phyloP scores from a whole-genome alignment of 768 basidiomycete species.

The Gloeophyllum trabeum region DNA sequence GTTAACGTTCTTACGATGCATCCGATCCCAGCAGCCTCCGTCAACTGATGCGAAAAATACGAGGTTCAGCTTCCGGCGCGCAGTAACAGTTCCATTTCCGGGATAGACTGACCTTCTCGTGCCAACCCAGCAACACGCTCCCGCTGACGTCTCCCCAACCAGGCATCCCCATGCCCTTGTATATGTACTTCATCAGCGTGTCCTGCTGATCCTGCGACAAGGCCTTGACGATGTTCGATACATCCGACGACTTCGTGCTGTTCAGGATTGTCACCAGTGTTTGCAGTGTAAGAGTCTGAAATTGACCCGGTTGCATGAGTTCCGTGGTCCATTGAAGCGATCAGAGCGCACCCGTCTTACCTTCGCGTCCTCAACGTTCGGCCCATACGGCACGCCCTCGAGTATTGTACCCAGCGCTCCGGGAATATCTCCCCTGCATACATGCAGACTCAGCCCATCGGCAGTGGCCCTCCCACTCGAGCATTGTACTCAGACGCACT shows the following conservation, averaged over 20 bases:
- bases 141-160: conserved; percentile 53
- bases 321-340: background rate
- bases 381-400: conserved; percentile 81
- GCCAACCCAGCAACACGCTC: conserved; percentile 77
- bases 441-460: background rate
- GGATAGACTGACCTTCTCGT: conserved; percentile 87
- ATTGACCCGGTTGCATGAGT: background rate
- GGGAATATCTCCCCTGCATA: conserved; percentile 57
- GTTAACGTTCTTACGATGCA: conserved; percentile 88
- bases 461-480: background rate
- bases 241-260: conserved; percentile 86
- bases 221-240: conserved; percentile 59
- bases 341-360: conserved; percentile 25
- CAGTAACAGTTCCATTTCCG: too few relatives aligned
- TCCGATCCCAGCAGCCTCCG: conserved; percentile 87
- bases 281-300: conserved; percentile 66
- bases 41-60: conserved; percentile 42
- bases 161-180: conserved; percentile 84
- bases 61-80: background rate
- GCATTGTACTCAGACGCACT: conserved; percentile 31
- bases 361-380: conserved; percentile 83
- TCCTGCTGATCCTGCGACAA: conserved; percentile 74
- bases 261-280: conserved; percentile 84
- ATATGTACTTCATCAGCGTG: conserved; percentile 94
- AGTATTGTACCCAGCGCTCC: conserved; percentile 65